These are phyloP conservation scores for Diplogelasinospora grovesii DNA, from an alignment of 495 filamentous ascomycete species.

Conservation along the genomic window DNA sequence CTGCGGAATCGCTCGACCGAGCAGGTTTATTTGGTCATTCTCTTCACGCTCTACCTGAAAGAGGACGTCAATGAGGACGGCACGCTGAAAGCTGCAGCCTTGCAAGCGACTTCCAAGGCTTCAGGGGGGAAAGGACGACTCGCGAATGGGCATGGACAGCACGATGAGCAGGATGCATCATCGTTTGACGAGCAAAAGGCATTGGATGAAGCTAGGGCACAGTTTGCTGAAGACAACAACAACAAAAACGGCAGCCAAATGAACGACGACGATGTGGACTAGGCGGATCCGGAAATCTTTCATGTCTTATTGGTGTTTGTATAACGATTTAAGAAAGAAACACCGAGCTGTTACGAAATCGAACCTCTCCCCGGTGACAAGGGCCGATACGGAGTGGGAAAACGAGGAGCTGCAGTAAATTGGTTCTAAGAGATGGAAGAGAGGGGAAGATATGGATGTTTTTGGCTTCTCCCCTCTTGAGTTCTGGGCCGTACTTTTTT, in stretches of 20 bases:
- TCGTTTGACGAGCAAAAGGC: constrained; percentile 20
- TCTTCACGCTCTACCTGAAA: constrained; percentile 65
- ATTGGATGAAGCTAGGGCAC: constrained; percentile 17
- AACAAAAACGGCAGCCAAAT: no score
- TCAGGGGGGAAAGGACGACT: constrained; percentile 7
- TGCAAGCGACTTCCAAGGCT: constrained; percentile 11
- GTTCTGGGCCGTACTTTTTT: no score
- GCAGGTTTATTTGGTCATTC: constrained; percentile 67
- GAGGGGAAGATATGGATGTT: no score
- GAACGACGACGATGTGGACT: constrained; percentile 27
- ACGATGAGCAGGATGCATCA: constrained; percentile 6
- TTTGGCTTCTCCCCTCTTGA: no score
- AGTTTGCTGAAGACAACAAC: no score
- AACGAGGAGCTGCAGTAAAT: not conserved
- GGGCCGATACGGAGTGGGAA: no score
- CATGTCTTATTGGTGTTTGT: no score
- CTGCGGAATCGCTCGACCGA: constrained; percentile 67
- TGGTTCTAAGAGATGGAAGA: not conserved
- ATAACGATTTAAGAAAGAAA: no score
- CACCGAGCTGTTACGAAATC: no score
- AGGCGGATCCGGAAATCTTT: no score
- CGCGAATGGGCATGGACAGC: constrained; percentile 5
- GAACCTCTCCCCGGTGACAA: no score
- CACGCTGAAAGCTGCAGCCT: constrained; percentile 39
- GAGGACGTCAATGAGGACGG: constrained; percentile 56